Evolutionary conservation across 371 early-diverging fungal genomes (phyloP).

Genomic region (Mortierella sp.): DNA sequence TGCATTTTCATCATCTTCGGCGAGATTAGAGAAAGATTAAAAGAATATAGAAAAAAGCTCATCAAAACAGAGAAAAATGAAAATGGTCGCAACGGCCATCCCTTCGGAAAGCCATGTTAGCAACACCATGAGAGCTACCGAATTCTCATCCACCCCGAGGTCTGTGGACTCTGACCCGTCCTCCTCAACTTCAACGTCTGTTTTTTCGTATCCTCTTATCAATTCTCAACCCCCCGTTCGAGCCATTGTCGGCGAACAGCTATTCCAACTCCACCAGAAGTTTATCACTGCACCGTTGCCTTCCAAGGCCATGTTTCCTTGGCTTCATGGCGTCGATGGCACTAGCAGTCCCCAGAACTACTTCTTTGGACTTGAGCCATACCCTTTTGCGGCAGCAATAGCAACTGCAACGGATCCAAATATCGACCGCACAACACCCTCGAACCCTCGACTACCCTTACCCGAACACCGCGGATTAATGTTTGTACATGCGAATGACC

Average conservation of each 20-base stretch:
- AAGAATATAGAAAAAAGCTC: background rate
- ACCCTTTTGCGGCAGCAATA: conserved; percentile 20
- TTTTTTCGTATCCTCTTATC: conserved; percentile 32
- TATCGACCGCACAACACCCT: background rate
- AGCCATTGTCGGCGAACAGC: conserved; percentile 43
- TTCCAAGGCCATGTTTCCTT: conserved; percentile 69
- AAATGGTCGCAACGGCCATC: conserved; percentile 30
- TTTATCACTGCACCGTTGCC: conserved; percentile 64
- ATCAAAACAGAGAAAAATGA: background rate
- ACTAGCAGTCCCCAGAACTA: conserved; percentile 61
- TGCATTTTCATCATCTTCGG: background rate
- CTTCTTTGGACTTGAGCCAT: conserved; percentile 67
- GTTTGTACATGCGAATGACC: conserved; percentile 46
- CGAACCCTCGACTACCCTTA: conserved; percentile 24
- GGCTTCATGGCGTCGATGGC: conserved; percentile 76
- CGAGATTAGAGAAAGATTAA: background rate
- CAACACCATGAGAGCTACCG: background rate
- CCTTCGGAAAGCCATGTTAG: background rate
- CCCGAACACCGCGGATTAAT: conserved; percentile 50
- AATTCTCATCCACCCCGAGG: background rate
- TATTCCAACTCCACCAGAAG: conserved; percentile 46
- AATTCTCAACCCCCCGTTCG: conserved; percentile 48
- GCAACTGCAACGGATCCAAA: background rate
- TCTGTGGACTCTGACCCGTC: conserved; percentile 1
- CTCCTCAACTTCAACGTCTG: background rate